These are phyloP conservation scores for Theobroma cacao DNA, from an alignment of 345 rosid species.

Conservation along the genomic window DNA sequence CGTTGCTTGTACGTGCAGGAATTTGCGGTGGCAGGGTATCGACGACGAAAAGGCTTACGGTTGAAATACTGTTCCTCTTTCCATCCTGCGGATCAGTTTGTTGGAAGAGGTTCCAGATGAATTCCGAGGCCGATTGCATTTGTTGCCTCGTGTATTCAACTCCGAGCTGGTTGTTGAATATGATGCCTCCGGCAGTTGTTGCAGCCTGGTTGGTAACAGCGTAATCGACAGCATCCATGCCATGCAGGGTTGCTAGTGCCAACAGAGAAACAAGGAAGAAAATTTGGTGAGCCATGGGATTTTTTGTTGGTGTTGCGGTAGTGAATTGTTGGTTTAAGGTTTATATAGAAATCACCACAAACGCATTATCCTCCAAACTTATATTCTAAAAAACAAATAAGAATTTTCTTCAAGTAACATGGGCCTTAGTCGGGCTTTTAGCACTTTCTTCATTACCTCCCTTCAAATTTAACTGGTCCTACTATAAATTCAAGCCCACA, in stretches of 20 bases:
- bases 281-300: neutral
- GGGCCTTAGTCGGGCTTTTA: too few relatives aligned
- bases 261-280: conserved; percentile 4
- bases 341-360: neutral
- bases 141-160: neutral
- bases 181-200: neutral
- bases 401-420: too few relatives aligned
- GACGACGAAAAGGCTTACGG: neutral
- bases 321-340: neutral
- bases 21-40: neutral
- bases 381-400: too few relatives aligned
- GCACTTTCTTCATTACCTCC: too few relatives aligned
- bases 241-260: neutral
- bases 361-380: too few relatives aligned
- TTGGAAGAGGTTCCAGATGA: neutral
- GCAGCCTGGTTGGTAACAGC: neutral
- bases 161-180: neutral
- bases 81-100: neutral
- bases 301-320: neutral
- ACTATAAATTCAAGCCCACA: too few relatives aligned
- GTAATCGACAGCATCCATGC: neutral
- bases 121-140: neutral
- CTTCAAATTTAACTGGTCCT: too few relatives aligned
- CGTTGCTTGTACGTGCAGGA: neutral
- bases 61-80: neutral